phyloP scores from a whole-genome alignment of 2,329 filamentous ascomycete species.

The Fusarium sp. region DNA sequence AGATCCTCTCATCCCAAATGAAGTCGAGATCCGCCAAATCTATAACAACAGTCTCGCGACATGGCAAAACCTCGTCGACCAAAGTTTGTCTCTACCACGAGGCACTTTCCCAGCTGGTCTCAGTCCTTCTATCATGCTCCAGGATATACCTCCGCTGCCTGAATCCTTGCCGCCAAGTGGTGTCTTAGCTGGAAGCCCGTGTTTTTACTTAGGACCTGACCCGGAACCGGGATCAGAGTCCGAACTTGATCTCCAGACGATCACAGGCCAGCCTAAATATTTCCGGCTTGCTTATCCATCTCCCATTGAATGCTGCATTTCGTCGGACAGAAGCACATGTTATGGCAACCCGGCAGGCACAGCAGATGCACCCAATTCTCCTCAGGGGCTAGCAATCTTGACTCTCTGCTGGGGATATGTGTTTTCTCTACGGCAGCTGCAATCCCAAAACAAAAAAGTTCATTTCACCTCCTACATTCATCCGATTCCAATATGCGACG shows the following conservation, averaged over 20 bases:
- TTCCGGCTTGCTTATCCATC: conserved; percentile 44
- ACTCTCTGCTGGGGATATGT: conserved; percentile 48
- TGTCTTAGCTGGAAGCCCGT: conserved; percentile 34
- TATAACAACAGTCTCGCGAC: conserved; percentile 40
- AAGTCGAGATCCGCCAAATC: conserved; percentile 37
- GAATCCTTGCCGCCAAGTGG: conserved; percentile 39
- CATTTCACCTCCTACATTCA: conserved; percentile 44
- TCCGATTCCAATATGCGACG: conserved; percentile 34
- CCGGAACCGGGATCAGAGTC: not conserved
- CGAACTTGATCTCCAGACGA: conserved; percentile 38
- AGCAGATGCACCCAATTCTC: conserved; percentile 36
- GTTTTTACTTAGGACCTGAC: not conserved
- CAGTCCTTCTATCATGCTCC: conserved; percentile 41
- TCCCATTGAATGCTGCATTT: conserved; percentile 39
- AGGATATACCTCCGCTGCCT: conserved; percentile 45
- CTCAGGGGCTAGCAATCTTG: conserved; percentile 44
- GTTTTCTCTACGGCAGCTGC: conserved; percentile 46
- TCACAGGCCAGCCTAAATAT: conserved; percentile 45
- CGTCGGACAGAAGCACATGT: conserved; percentile 33
- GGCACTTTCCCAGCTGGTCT: conserved; percentile 40
- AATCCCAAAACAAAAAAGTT: conserved; percentile 42
- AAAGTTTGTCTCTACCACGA: conserved; percentile 37
- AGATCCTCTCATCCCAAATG: conserved; percentile 41
- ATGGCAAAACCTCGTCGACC: conserved; percentile 38
- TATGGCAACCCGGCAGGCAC: conserved; percentile 38